A percentile compares a stretch with the other conserved stretches of the same genome.
phyloP scores from a whole-genome alignment of 2,329 filamentous ascomycete species.

The Mycocentrospora acerina region DNA sequence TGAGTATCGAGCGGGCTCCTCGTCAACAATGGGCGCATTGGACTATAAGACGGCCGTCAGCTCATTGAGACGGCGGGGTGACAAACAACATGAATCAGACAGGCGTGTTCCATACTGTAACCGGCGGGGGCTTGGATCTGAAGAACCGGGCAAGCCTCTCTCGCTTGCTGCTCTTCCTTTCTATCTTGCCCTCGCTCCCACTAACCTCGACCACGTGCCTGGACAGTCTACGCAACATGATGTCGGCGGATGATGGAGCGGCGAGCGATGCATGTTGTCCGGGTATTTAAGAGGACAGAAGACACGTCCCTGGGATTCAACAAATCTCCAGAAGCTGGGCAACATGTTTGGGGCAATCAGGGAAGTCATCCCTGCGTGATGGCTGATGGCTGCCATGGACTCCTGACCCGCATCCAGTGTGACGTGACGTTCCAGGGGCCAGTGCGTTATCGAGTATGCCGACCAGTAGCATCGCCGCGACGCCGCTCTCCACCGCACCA shows the following conservation, averaged over 20 bases:
- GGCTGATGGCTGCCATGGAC: constrained; percentile 1
- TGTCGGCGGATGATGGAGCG: constrained; percentile 15
- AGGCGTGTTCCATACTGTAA: constrained; percentile 15
- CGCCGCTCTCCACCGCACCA: neutral
- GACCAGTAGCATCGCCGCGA: too few relatives aligned
- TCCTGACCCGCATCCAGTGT: too few relatives aligned
- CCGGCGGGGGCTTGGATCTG: constrained; percentile 21
- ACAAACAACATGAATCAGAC: too few relatives aligned
- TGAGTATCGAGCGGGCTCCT: constrained; percentile 13
- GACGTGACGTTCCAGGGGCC: too few relatives aligned
- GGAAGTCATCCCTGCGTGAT: constrained; percentile 31
- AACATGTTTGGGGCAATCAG: constrained; percentile 29
- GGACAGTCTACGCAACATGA: constrained; percentile 32
- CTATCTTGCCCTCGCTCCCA: constrained; percentile 16
- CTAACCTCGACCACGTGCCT: constrained; percentile 20
- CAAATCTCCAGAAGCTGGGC: constrained; percentile 24
- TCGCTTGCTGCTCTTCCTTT: constrained; percentile 32
- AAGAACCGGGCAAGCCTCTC: constrained; percentile 36
- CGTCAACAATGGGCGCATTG: constrained; percentile 16
- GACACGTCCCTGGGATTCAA: constrained; percentile 22
- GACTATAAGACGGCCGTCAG: constrained; percentile 19
- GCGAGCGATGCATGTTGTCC: constrained; percentile 23
- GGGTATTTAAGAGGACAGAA: constrained; percentile 17
- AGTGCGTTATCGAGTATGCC: too few relatives aligned
- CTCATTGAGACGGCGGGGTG: constrained; percentile 3